phyloP scores from a whole-genome alignment of 1,284 basidiomycete species.

The Ganoderma multipileum region DNA sequence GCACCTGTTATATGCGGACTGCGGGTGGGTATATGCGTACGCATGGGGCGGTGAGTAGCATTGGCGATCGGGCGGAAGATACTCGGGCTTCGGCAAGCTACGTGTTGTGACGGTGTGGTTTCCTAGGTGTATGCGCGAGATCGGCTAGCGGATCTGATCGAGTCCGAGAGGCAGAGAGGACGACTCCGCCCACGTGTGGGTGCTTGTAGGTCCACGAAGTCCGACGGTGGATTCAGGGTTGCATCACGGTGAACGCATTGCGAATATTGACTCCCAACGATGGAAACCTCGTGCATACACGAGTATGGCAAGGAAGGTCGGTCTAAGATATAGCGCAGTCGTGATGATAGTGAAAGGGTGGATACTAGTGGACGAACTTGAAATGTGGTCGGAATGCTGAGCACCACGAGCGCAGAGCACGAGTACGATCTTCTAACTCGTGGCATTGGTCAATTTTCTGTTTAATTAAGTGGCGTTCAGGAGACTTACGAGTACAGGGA shows the following conservation, averaged over 20 bases:
- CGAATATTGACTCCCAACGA: not conserved
- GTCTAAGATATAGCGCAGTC: not conserved
- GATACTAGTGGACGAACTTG: not conserved
- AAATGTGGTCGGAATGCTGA: not conserved
- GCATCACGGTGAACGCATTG: not conserved
- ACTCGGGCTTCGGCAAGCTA: not conserved
- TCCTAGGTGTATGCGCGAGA: not conserved
- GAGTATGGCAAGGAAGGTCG: not conserved
- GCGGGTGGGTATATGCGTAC: not conserved
- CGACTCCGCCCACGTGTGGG: constrained; percentile 4
- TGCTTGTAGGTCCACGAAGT: constrained; percentile 4
- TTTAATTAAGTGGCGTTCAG: not conserved
- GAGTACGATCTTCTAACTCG: not conserved
- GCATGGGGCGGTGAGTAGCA: not conserved
- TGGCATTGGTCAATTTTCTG: not conserved
- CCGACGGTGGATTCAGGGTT: not conserved
- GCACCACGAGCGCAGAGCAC: not conserved
- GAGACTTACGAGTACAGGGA: constrained; percentile 3
- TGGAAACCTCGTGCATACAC: not conserved
- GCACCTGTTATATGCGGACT: not conserved
- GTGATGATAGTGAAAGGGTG: not conserved
- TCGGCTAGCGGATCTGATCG: constrained; percentile 4
- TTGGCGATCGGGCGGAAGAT: not conserved
- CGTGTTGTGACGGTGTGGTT: not conserved
- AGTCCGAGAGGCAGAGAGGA: not conserved